Evolutionary conservation across 495 filamentous ascomycete species (phyloP).

Genomic region (Bacidia rubella): DNA sequence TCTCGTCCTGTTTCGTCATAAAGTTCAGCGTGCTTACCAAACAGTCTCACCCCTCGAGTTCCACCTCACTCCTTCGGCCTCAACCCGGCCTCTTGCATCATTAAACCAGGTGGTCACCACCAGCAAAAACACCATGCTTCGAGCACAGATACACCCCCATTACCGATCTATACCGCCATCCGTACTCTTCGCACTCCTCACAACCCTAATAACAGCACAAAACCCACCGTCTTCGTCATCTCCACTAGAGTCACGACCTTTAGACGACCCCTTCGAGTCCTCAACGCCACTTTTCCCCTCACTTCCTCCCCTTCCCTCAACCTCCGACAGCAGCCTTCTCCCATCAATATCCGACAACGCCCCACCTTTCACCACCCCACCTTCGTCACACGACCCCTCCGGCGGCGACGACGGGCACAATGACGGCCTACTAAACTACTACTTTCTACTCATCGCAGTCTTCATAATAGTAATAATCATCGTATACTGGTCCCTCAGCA

Average conservation of each 20-base stretch:
- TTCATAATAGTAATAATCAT: slow-evolving; percentile 17
- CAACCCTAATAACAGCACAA: no score
- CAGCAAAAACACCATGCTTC: no score
- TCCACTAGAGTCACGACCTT: background rate
- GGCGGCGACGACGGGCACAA: background rate
- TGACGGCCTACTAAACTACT: slow-evolving; percentile 22
- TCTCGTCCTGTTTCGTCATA: background rate
- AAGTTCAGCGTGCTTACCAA: background rate
- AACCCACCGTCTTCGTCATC: background rate
- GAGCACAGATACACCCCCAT: no score
- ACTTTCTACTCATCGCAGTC: slow-evolving; percentile 21
- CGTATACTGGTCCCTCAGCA: slow-evolving; percentile 11
- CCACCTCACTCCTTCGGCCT: no score
- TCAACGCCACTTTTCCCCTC: slow-evolving; percentile 1
- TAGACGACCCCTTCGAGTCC: background rate
- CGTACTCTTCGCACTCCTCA: background rate
- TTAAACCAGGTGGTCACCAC: no score
- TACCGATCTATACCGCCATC: no score
- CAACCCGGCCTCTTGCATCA: no score
- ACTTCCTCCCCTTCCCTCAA: slow-evolving; percentile 3
- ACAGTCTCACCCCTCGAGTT: no score
- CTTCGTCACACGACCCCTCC: background rate
- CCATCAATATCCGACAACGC: slow-evolving; percentile 1
- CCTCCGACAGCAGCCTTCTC: slow-evolving; percentile 1
- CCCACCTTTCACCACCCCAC: background rate